phyloP scores from a whole-genome alignment of 306 rosid species.

The Vachellia collinsii region DNA sequence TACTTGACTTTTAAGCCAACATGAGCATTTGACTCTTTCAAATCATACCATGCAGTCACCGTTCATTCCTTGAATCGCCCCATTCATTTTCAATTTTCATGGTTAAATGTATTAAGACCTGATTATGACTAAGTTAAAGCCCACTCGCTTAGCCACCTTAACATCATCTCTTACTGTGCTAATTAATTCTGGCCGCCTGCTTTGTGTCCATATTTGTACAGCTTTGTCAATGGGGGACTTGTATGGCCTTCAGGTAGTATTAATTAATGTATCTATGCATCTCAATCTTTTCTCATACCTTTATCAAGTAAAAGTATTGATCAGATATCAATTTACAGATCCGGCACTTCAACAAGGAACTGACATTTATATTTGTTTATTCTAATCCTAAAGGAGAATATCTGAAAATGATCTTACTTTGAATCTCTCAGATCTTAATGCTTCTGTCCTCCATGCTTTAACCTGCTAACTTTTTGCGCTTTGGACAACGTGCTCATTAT shows the following conservation, averaged over 20 bases:
- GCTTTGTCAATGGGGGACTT: constrained; percentile 15
- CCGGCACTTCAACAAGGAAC: neutral
- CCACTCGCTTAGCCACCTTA: constrained; percentile 6
- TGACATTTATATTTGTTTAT: constrained; percentile 1
- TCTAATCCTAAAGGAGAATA: neutral
- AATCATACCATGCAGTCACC: too few relatives aligned
- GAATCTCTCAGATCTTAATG: neutral
- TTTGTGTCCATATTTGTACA: neutral
- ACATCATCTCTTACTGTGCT: constrained; percentile 14
- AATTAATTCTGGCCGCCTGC: constrained; percentile 9
- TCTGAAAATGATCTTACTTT: constrained; percentile 15
- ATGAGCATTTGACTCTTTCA: too few relatives aligned
- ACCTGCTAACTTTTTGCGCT: constrained; percentile 14
- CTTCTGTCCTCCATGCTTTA: neutral
- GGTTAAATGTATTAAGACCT: constrained; percentile 48
- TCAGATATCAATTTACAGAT: neutral
- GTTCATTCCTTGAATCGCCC: too few relatives aligned
- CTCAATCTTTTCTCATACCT: neutral
- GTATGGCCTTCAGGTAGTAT: neutral
- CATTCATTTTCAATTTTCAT: too few relatives aligned
- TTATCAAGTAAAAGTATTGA: neutral
- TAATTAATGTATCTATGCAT: neutral
- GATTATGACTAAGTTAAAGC: constrained; percentile 20
- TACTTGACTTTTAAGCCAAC: too few relatives aligned
- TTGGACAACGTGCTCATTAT: neutral